Base-by-base conservation (phyloP, 345 rosid genomes). In the Aurinia saxatilis region DNA sequence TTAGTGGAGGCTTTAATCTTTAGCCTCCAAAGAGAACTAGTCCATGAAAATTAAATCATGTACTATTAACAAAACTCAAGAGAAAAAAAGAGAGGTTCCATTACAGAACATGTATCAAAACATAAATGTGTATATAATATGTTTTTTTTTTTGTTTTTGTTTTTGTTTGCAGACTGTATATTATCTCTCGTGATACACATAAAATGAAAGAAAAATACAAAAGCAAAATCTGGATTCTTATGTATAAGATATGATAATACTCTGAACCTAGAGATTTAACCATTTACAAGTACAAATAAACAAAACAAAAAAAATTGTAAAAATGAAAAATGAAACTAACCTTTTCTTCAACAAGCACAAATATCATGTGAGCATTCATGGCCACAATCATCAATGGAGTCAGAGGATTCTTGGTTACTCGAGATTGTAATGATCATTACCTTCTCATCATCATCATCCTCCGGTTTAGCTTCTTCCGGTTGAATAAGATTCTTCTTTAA, bases 281-380 rank as follows among this genome's bases (percentile, higher is more conserved):
- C 48, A 60, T 51, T 51, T 42, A 52, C 73, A 52, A 44, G 37
- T 12, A 41, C 4, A 6, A 19, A 25, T 23, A 8, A 50, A 5
- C 8, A 40, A 31, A 31, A n/a, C n/a, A n/a, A 3, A 13, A 48
- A 38, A n/a, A n/a, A n/a, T n/a, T n/a, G n/a, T n/a, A n/a, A n/a
- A n/a, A n/a, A 29, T 60, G 66, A 37, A 53, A 19, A 29, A 0
- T 21, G 19, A 35, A 48, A 19, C 38, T n/a, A n/a, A n/a, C n/a
- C n/a, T n/a, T n/a, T n/a, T n/a, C 6, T 54, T 63, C 65, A 71
- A 71, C 75, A 71, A 40, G 46, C 25, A 29, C 75, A 71, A 56
- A 71, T 71, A 48, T 41, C 75, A 50, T 71, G 70, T 14, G 63
- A 53, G 33, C 63, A 70, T 46, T 30, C 63, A 38, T 55, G 68